These are phyloP conservation scores for Penicillium herquei DNA, from an alignment of 495 filamentous ascomycete species.

Conservation along the genomic window DNA sequence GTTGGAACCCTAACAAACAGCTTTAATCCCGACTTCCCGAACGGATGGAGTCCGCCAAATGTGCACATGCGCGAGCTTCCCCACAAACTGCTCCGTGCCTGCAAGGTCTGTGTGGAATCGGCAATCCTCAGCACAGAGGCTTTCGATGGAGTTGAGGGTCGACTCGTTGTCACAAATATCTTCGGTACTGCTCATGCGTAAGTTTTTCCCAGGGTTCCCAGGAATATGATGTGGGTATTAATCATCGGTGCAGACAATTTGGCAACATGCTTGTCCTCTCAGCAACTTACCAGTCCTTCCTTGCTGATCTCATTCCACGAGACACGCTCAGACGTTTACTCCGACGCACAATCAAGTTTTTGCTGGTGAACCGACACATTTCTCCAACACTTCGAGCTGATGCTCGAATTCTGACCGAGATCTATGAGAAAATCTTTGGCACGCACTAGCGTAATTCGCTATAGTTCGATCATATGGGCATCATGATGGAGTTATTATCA, in stretches of 20 bases:
- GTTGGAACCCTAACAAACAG: constrained; percentile 24
- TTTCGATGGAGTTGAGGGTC: constrained; percentile 68
- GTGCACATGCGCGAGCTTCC: constrained; percentile 26
- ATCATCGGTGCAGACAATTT: constrained; percentile 68
- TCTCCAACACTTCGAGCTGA: constrained; percentile 67
- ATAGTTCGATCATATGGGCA: background rate
- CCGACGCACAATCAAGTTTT: constrained; percentile 67
- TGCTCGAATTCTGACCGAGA: constrained; percentile 62
- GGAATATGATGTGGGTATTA: no score
- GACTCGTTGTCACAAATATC: constrained; percentile 87
- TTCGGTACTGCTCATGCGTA: constrained; percentile 97
- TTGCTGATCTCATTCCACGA: constrained; percentile 50
- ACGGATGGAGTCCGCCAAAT: constrained; percentile 15
- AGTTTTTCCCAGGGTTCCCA: constrained; percentile 34
- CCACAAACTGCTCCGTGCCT: constrained; percentile 47
- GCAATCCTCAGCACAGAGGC: constrained; percentile 82
- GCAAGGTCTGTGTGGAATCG: constrained; percentile 63
- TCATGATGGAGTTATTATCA: constrained; percentile 7
- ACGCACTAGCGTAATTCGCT: constrained; percentile 5
- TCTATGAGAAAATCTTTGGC: constrained; percentile 53
- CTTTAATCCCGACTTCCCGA: constrained; percentile 4
- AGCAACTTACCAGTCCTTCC: constrained; percentile 65
- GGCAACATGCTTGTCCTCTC: constrained; percentile 89
- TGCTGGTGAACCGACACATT: constrained; percentile 58
- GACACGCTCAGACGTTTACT: constrained; percentile 49